Conservation (phyloP, 176 grass and related monocot species). For the Ampelocalamus luodianensis region DNA sequence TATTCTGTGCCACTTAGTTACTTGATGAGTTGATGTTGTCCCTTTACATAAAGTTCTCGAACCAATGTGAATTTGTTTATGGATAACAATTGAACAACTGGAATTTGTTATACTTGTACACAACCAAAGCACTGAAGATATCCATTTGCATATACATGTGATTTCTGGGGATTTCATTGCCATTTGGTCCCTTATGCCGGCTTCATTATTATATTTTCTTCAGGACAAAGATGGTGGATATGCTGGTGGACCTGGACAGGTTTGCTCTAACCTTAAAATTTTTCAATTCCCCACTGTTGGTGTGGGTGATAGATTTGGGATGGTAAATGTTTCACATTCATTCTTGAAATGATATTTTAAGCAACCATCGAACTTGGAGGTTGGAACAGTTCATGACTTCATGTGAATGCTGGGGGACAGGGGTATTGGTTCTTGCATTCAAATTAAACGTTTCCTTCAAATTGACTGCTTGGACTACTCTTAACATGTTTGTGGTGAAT, state of each 20-base stretch:
- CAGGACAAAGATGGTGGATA: constrained; percentile 96
- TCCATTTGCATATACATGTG: neutral
- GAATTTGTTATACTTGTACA: neutral
- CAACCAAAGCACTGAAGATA: neutral
- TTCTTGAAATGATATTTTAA: constrained; percentile 7
- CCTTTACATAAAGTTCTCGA: neutral
- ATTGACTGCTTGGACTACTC: neutral
- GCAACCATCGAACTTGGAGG: neutral
- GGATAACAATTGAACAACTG: neutral
- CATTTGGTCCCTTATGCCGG: constrained; percentile 31
- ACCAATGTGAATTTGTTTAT: constrained; percentile 8
- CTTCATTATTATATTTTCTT: constrained; percentile 41
- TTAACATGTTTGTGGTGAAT: constrained; percentile 23
- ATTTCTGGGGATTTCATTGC: constrained; percentile 2
- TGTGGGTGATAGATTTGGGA: constrained; percentile 33
- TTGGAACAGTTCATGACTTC: neutral
- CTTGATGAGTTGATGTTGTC: neutral
- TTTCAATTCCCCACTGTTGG: constrained; percentile 30
- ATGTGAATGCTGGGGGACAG: neutral
- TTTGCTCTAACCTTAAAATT: constrained; percentile 46
- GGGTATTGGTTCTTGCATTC: constrained; percentile 7
- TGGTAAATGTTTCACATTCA: neutral
- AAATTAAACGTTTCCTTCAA: constrained; percentile 10
- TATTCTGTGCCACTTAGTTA: constrained; percentile 20
- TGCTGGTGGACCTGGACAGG: constrained; percentile 92